These are phyloP conservation scores for Pseudogymnoascus destructans DNA, from an alignment of 2,329 filamentous ascomycete species.

Conservation along the genomic window DNA sequence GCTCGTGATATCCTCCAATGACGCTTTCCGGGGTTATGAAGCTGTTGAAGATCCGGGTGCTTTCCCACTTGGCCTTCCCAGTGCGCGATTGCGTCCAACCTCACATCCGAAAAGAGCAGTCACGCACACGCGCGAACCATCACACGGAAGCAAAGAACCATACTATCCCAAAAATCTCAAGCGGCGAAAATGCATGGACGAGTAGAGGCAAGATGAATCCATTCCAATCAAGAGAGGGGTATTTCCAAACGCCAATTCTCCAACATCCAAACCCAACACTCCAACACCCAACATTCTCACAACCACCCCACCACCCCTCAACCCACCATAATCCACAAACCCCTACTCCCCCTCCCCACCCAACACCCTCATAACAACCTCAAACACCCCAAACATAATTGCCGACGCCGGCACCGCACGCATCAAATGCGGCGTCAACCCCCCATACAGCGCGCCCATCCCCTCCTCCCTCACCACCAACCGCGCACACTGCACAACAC, in stretches of 20 bases:
- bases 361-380: neutral
- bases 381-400: neutral
- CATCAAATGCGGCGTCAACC: neutral
- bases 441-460: neutral
- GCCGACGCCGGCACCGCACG: neutral
- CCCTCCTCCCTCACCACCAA: neutral
- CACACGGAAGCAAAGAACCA: neutral
- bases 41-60: neutral
- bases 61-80: neutral
- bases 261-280: neutral
- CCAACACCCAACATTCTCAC: neutral
- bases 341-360: neutral
- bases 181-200: neutral
- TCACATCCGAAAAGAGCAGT: neutral
- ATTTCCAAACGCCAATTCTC: neutral
- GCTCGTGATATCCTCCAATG: neutral
- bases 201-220: neutral
- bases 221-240: neutral
- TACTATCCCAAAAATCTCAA: neutral
- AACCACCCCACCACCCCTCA: neutral
- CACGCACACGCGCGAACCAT: neutral
- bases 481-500: neutral
- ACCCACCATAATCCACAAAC: neutral
- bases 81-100: neutral
- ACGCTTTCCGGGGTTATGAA: neutral